Conservation (phyloP, 352 stramenopile genomes). For the Phytopythium sindhum region DNA sequence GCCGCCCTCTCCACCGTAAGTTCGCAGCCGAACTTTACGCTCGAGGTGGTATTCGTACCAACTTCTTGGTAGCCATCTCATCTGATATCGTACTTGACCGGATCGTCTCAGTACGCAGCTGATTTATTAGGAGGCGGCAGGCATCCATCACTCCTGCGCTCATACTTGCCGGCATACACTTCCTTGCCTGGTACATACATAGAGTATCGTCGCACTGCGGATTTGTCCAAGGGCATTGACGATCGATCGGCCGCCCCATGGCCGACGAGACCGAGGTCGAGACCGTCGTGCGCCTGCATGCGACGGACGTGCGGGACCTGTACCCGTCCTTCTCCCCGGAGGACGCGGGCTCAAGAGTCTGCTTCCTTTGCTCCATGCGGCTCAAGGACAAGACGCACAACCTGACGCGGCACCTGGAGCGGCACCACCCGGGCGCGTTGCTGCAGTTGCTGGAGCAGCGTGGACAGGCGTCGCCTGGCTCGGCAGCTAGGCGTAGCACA, state of each 20-base stretch:
- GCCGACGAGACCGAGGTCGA: conserved; percentile 55
- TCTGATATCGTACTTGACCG: conserved; percentile 6
- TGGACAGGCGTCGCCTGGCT: conserved; percentile 17
- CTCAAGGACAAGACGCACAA: conserved; percentile 71
- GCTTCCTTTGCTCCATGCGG: conserved; percentile 36
- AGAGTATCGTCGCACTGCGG: not conserved
- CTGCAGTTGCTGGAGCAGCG: conserved; percentile 52
- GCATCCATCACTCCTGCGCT: not conserved
- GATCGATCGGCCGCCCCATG: conserved; percentile 10
- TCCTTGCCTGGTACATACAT: too few relatives aligned
- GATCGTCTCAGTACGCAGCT: not conserved
- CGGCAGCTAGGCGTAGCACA: conserved; percentile 9
- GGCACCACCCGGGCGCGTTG: conserved; percentile 43
- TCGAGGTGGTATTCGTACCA: too few relatives aligned
- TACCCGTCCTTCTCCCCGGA: conserved; percentile 34
- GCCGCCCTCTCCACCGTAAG: not conserved
- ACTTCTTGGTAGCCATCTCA: not conserved
- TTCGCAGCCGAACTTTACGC: not conserved
- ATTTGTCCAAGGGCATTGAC: not conserved
- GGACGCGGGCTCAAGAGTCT: conserved; percentile 41
- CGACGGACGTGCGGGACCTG: conserved; percentile 47
- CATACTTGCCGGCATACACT: conserved; percentile 15
- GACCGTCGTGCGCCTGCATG: conserved; percentile 44
- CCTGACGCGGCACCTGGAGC: conserved; percentile 56
- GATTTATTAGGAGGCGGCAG: not conserved